phyloP scores from a whole-genome alignment of 169 alveolate genomes.

The Cyclospora cayetanensis region DNA sequence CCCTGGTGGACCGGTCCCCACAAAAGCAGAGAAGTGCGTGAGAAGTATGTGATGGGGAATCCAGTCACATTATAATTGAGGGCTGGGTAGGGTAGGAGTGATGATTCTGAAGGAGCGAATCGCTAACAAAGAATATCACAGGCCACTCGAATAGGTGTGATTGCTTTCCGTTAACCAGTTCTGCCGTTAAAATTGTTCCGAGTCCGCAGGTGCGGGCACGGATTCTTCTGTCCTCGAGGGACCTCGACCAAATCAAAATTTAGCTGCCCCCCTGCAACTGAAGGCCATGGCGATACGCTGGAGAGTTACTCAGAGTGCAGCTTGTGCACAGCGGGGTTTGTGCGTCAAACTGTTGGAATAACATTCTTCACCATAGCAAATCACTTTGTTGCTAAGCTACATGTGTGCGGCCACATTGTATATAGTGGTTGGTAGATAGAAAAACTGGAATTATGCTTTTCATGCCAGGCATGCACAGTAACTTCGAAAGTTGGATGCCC shows the following conservation, averaged over 20 bases:
- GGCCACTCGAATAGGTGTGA: no score
- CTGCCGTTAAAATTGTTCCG: neutral
- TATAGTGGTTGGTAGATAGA: neutral
- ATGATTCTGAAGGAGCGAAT: no score
- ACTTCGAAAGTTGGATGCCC: neutral
- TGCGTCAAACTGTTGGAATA: neutral
- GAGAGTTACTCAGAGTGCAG: neutral
- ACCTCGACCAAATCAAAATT: neutral
- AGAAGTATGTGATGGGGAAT: no score
- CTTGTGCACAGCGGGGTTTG: neutral
- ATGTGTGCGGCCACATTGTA: no score
- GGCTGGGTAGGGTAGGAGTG: no score
- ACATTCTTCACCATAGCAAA: neutral
- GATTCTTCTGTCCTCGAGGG: conserved; percentile 47
- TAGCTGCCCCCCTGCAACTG: conserved; percentile 37
- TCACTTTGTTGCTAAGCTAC: neutral
- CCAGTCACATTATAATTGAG: no score
- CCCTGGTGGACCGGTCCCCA: conserved; percentile 9
- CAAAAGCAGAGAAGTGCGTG: neutral
- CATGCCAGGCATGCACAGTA: neutral
- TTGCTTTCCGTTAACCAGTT: neutral
- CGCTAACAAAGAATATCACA: no score
- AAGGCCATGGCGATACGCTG: neutral
- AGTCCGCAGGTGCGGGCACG: conserved; percentile 13
- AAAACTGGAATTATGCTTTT: neutral